Percentiles rank a stretch among this genome's conserved stretches.
These are phyloP conservation scores for Colletotrichum horii DNA, from an alignment of 2,329 filamentous ascomycete species.

Conservation along the genomic window DNA sequence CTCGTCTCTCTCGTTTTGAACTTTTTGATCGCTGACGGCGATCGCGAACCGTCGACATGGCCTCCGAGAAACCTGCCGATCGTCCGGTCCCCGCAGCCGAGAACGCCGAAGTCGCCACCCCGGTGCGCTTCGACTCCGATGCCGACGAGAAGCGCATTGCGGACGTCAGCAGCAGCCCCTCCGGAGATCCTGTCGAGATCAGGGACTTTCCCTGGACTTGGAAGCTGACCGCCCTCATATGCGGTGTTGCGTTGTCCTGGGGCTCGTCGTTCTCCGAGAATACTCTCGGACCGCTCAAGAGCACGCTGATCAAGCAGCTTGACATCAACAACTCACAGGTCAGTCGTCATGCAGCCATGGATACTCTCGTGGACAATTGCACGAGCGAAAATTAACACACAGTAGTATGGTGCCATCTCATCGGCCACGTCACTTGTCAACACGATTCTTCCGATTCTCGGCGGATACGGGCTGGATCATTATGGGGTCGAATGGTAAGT, in stretches of 20 bases:
- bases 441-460: slow-evolving; percentile 28
- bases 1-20: not conserved
- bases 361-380: not conserved
- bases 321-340: slow-evolving; percentile 25
- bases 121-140: not conserved
- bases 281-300: slow-evolving; percentile 28
- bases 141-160: slow-evolving; percentile 3
- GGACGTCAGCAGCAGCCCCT: not conserved
- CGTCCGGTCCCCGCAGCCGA: not conserved
- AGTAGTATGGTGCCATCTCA: slow-evolving; percentile 27
- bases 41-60: not conserved
- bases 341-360: not conserved
- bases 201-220: slow-evolving; percentile 27
- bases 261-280: slow-evolving; percentile 30
- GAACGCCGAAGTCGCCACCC: not conserved
- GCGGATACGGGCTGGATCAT: slow-evolving; percentile 29
- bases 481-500: slow-evolving; percentile 29
- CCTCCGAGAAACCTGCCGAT: not conserved
- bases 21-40: not conserved
- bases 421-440: slow-evolving; percentile 30
- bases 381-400: not conserved
- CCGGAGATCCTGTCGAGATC: not conserved
- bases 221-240: slow-evolving; percentile 26
- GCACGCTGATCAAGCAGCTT: slow-evolving; percentile 23
- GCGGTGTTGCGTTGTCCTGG: slow-evolving; percentile 27